Evolutionary conservation across 345 rosid species (phyloP), one percentile per base, ranked within the genome.

Genomic region (Durio zibethinus): DNA sequence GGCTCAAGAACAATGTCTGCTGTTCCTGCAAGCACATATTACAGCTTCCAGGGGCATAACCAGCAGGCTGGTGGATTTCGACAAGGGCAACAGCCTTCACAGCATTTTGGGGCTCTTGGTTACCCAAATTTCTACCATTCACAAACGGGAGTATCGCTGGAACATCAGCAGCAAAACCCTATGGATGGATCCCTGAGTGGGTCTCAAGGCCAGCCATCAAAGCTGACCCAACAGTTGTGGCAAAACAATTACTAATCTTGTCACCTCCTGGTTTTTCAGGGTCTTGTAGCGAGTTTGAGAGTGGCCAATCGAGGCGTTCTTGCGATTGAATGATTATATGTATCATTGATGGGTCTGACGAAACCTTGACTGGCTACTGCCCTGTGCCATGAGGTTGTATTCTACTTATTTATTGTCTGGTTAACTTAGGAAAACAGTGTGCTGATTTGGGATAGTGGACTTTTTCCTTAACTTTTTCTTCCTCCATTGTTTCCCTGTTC

Each of bases 211-310:
- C 99, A 93, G 84, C 87, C 89, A 20, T 85, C 94, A 25, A 96
- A 92, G 84, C 99, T 91, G 90, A 83, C 87, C 66, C 97, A 90
- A 80, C 99, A 92, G 86, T 71, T 96, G 23, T 96, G 98, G 99
- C 98, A 89, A 85, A 93, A 93, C 89, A 86, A 86, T 83, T 96
- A 96, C 94, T 95, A 83, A 89, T 83, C 63, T 15, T 31, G 61
- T 63, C 84, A 60, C 85, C 82, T 80, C 82, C 77, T 74, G 87
- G 84, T 87, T 83, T 88, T 89, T 88, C 86, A 84, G 89, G 90
- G 91, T 80, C 78, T 75, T 66, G 84, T 78, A 77, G 84, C 60
- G 74, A 84, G 87, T 80, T 79, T 72, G 83, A 71, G 74, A 81
- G 89, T 62, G 84, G 86, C 84, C 85, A 80, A 38, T 76, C 83